Evolutionary conservation across 1,284 basidiomycete genomes (phyloP), one percentile per base, ranked within the genome.

Genomic region (Rhodotorula sp.): DNA sequence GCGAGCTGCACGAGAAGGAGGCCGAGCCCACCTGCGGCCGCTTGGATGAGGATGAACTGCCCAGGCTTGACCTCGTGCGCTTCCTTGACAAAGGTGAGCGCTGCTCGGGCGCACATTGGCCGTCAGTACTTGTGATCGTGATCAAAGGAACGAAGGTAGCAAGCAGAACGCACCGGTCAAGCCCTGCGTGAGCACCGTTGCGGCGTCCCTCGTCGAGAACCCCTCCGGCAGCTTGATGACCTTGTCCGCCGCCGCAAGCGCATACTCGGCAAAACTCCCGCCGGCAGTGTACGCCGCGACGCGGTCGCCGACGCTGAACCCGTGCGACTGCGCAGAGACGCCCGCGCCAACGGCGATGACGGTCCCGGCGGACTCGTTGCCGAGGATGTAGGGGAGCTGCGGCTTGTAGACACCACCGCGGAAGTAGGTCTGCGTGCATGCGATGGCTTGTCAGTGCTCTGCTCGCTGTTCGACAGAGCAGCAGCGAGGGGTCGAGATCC

Each of bases 11-110:
- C 82, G 12, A 87, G 80, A 22, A 85, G 76, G 0, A 85, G 79
- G 1, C 87, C 87, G 1, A 87, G 82, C 25, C 87, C 87, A 37
- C 96, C 96, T 0, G 96, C 94, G 27, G 96, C 88, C 22, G 96
- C 95, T 80, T 96, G 91, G 25, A 97, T 86, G 57, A 84, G 78
- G 13, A 83, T 79, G 77, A 80, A 84, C 75, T 87, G 84, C 12
- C 84, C 85, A 72, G 82, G 80, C 82, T 94, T 86, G 66, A 96
- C 90, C 46, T 87, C 83, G 80, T 97, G 92, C 5, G 92, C 87
- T 80, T 97, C 94, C 62, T 88, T 88, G 74, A 91, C 85, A 78
- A 95, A 89, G 0, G 88, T 88, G 41, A 91, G 81, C 0, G 91
- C 90, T 54, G 53, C 6, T 29, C 32, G 21, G 5, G 32, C 0